Evolutionary conservation across 169 alveolate species (phyloP), one percentile per base, ranked within the genome.

Genomic region (Plasmodium malariae): DNA sequence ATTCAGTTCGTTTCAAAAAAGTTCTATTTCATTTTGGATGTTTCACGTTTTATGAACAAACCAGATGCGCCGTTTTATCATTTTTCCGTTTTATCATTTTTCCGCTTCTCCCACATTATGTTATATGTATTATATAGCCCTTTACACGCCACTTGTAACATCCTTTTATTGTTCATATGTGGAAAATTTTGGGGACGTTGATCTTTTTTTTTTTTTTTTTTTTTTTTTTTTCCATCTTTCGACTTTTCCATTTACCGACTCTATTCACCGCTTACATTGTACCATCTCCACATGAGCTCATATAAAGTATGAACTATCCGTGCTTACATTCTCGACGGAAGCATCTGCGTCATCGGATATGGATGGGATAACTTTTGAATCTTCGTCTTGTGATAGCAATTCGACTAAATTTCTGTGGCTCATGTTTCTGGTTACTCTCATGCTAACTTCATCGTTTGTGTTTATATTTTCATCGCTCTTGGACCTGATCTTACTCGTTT

Each of bases 301-400:
- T 36, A 74, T 37, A 43, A 74, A 74, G 34, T 59, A 74, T 11
- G 88, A 74, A 37, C 88, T 74, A 40, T 74, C 88, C 1, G 73
- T 74, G 32, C 88, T 74, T 0, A 57, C 72, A 37, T 74, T 74
- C 30, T 74, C 88, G n/a, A 59, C 88, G 12, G 88, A 74, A n/a
- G 54, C 72, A 43, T 74, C 88, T 17, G 28, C 72, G 17, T 74
- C 88, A 19, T 74, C 73, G n/a, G 88, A 74, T 12, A 57, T 74
- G 60, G 60, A 12, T 30, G 57, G 26, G 3, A 36, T 59, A 6
- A 36, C 57, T 11, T 74, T 74, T 4, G 88, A 74, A 12, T 74
- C 88, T n/a, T 74, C 88, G 30, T 74, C 88, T 65, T 74, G 88
- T 17, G 88, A 74, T 17, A 74, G 49, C 19, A 74, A 59, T 19